Base-by-base conservation (phyloP, 2,329 filamentous ascomycete genomes). In the Xylaria sp. region DNA sequence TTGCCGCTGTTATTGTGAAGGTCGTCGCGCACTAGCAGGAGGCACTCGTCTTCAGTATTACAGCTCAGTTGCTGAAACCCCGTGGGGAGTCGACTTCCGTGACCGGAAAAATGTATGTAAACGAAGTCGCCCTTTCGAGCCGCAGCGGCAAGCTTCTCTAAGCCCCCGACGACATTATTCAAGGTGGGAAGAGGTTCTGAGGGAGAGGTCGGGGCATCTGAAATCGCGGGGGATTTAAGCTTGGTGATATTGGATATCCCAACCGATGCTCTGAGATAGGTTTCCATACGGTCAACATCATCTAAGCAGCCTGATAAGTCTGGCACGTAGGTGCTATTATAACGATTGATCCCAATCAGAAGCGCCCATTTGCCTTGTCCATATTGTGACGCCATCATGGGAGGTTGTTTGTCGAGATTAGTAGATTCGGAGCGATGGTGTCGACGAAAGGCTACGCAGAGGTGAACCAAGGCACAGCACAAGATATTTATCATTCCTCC, bases 61-160 rank as follows among this genome's bases (percentile, higher is more conserved):
- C 3, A 12, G 28, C 20, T 30, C 18, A 20, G 18, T 2, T n/a
- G 7, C 18, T 3, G 28, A 53, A 34, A 53, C 8, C 20, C 15
- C 15, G 55, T 58, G 6, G 36, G 36, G 6, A n/a, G 23, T 8
- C 25, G 23, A 15, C 0, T 18, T 1, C 55, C 55, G 18, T 58
- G 55, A 1, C 55, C 55, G 4, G 55, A 58, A 32, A n/a, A 58
- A 25, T 58, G 55, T n/a, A 58, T 43, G 6, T 58, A 58, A 6
- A 58, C 25, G 18, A 58, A 45, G 15, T 58, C 55, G 4, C 20
- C 8, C 6, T 43, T 32, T 30, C 13, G 36, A 13, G 36, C 36
- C 2, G 32, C 4, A 2, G 23, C 2, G 0, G 55, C 36, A 0
- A 58, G 8, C 1, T 28, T 30, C 25, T 58, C 39, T 6, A 58